Evolutionary conservation across 345 rosid species (phyloP).

Genomic region (Garcia nutans): DNA sequence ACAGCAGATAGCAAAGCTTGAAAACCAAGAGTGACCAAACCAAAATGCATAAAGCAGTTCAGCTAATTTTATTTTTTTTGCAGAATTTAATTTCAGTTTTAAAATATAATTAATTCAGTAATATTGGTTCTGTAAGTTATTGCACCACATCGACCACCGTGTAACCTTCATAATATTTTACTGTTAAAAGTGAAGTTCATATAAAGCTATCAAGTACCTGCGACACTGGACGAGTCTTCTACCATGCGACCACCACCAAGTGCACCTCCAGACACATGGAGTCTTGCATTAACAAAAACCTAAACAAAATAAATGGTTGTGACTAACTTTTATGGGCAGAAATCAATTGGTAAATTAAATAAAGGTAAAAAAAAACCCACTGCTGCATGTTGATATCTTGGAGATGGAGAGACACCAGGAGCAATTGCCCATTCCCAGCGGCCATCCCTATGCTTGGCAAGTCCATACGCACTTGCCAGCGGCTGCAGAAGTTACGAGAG

Average conservation of each 20-base stretch:
- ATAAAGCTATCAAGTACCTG: constrained; percentile 50
- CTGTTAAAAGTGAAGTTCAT: not conserved
- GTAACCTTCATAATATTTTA: not conserved
- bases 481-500: constrained; percentile 54
- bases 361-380: constrained; percentile 48
- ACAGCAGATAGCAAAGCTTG: no score
- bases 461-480: constrained; percentile 94
- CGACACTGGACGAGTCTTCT: constrained; percentile 96
- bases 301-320: constrained; percentile 26
- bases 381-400: constrained; percentile 99
- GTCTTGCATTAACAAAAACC: constrained; percentile 99
- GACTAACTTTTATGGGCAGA: constrained; percentile 11
- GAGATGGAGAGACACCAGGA: constrained; percentile 97
- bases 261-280: constrained; percentile 99
- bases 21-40: no score
- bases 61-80: no score
- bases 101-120: no score
- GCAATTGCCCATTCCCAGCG: constrained; percentile 99
- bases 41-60: no score
- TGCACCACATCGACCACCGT: no score
- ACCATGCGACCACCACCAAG: constrained; percentile 99
- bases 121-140: no score
- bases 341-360: constrained; percentile 7
- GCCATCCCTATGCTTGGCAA: constrained; percentile 99
- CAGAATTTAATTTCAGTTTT: no score